Conservation (phyloP, 2,329 filamentous ascomycete genomes). For the Xylariaceae sp. region DNA sequence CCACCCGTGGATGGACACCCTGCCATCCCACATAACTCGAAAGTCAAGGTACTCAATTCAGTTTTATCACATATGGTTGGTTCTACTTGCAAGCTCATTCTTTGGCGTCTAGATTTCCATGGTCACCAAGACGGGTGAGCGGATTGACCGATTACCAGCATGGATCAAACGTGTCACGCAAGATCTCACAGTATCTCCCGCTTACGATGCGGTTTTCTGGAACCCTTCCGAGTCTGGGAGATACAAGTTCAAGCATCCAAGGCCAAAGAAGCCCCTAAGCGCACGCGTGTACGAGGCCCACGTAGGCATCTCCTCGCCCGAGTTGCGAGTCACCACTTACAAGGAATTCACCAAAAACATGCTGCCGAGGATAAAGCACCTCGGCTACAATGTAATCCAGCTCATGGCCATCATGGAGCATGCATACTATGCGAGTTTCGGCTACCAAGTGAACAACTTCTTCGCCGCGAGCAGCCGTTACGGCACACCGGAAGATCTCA, state of each 20-base stretch:
- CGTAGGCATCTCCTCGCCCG: conserved; percentile 91
- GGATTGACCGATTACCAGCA: conserved; percentile 81
- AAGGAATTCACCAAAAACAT: conserved; percentile 95
- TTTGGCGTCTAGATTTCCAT: conserved; percentile 63
- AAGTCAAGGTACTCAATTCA: conserved; percentile 71
- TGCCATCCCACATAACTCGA: conserved; percentile 86
- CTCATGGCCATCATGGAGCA: conserved; percentile 99
- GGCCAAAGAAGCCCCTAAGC: conserved; percentile 77
- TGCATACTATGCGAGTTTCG: conserved; percentile 98
- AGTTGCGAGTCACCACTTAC: conserved; percentile 84
- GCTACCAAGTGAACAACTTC: conserved; percentile 98
- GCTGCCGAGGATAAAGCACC: conserved; percentile 79
- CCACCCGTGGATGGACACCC: conserved; percentile 67
- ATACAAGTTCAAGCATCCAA: conserved; percentile 78
- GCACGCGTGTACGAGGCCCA: conserved; percentile 98
- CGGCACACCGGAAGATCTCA: conserved; percentile 87
- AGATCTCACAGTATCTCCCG: conserved; percentile 79
- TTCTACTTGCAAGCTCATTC: not conserved
- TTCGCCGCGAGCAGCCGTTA: conserved; percentile 96
- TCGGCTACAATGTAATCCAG: conserved; percentile 97
- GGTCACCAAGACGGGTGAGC: conserved; percentile 69
- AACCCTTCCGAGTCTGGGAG: conserved; percentile 72
- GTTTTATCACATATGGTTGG: not conserved
- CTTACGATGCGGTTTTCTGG: conserved; percentile 96
- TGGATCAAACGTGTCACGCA: conserved; percentile 99